phyloP scores from a whole-genome alignment of 1,284 basidiomycete species.

The Pseudomicrostroma phylloplanum region DNA sequence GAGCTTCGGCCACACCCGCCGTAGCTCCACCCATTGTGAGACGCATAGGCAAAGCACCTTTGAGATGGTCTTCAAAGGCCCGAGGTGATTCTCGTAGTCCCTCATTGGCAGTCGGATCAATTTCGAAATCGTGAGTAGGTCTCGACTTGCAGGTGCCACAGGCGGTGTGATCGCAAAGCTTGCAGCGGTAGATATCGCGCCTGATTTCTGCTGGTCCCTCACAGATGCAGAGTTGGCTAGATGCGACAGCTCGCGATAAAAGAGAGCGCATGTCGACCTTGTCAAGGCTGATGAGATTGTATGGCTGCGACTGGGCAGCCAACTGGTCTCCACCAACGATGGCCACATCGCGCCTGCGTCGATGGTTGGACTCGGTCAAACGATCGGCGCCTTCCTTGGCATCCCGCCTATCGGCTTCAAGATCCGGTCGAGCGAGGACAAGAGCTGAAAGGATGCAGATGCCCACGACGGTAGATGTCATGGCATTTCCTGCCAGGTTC shows the following conservation, averaged over 20 bases:
- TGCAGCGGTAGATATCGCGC: slow-evolving; percentile 61
- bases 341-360: slow-evolving; percentile 58
- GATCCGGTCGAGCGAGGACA: slow-evolving; percentile 41
- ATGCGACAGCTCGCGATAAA: slow-evolving; percentile 63
- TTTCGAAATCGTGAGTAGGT: slow-evolving; percentile 71
- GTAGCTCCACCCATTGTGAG: slow-evolving; percentile 50
- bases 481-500: slow-evolving; percentile 90
- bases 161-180: slow-evolving; percentile 69
- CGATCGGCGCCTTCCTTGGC: slow-evolving; percentile 7
- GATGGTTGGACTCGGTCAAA: slow-evolving; percentile 56
- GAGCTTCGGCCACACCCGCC: slow-evolving; percentile 49
- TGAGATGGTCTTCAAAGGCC: slow-evolving; percentile 66
- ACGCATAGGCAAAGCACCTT: slow-evolving; percentile 79
- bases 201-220: slow-evolving; percentile 75
- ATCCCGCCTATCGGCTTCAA: slow-evolving; percentile 18
- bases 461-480: slow-evolving; percentile 90
- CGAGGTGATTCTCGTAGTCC: slow-evolving; percentile 57
- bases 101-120: slow-evolving; percentile 51
- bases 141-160: slow-evolving; percentile 82
- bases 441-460: slow-evolving; percentile 79
- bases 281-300: slow-evolving; percentile 24
- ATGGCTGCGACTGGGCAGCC: slow-evolving; percentile 9
- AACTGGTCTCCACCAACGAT: slow-evolving; percentile 47
- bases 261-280: slow-evolving; percentile 53
- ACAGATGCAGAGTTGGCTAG: slow-evolving; percentile 74